Conservation (phyloP, 2,329 filamentous ascomycete species). For the Neofusicoccum cordaticola region DNA sequence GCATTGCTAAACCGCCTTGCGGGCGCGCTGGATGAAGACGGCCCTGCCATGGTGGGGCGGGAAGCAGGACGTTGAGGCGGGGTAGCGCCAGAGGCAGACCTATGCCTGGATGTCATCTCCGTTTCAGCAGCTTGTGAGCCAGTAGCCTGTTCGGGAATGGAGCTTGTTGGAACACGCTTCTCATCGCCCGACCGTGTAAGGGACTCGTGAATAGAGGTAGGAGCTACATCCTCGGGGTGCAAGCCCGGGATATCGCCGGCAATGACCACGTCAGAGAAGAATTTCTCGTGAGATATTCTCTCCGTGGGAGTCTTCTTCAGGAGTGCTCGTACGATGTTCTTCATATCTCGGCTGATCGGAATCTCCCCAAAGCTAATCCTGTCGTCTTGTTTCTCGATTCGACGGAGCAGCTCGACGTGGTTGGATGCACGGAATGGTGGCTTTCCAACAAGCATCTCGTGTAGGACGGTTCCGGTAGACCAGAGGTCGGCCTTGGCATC, state of each 20-base stretch:
- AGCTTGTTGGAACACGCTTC: neutral
- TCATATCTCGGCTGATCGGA: slow-evolving; percentile 71
- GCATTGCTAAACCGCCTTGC: slow-evolving; percentile 30
- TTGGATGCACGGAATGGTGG: slow-evolving; percentile 91
- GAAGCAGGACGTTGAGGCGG: slow-evolving; percentile 1
- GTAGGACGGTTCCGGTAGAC: slow-evolving; percentile 94
- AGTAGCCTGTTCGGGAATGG: neutral
- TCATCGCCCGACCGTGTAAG: neutral
- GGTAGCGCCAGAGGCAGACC: neutral
- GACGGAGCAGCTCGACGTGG: slow-evolving; percentile 88
- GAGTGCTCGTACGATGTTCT: slow-evolving; percentile 73
- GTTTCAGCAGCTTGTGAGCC: neutral
- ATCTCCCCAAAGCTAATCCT: slow-evolving; percentile 75
- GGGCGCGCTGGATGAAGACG: neutral
- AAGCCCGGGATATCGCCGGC: slow-evolving; percentile 74
- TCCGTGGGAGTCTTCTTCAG: slow-evolving; percentile 84
- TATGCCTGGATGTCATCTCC: slow-evolving; percentile 4
- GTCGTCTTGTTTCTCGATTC: slow-evolving; percentile 87
- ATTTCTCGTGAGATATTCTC: slow-evolving; percentile 78
- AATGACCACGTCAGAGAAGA: slow-evolving; percentile 75
- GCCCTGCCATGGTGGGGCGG: neutral
- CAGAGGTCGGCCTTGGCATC: slow-evolving; percentile 95
- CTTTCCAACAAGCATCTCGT: slow-evolving; percentile 88
- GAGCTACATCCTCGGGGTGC: slow-evolving; percentile 68
- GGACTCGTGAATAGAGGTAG: neutral